Evolutionary conservation across 2,329 filamentous ascomycete species (phyloP).

Genomic region (Claviceps quebecensis): DNA sequence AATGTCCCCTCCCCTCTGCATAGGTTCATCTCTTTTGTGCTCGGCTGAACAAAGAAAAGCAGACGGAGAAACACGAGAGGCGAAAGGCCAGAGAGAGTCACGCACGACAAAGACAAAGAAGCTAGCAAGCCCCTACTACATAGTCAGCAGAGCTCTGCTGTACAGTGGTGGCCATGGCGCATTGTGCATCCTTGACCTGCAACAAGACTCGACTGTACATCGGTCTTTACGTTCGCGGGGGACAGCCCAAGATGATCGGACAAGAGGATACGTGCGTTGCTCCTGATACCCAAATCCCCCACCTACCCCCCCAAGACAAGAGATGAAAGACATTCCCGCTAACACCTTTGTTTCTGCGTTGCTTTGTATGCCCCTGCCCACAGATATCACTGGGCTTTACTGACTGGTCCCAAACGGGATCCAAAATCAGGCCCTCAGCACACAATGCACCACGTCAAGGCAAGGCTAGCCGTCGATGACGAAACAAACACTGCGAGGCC

Average conservation of each 20-base stretch:
- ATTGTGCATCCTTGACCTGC: background rate
- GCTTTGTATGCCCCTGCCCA: no score
- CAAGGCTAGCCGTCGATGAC: conserved; percentile 2
- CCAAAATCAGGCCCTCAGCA: conserved; percentile 1
- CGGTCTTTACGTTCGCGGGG: conserved; percentile 6
- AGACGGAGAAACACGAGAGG: background rate
- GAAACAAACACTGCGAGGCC: conserved; percentile 2
- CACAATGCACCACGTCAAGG: conserved; percentile 6
- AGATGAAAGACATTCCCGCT: background rate
- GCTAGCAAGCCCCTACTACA: background rate
- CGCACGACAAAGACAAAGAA: background rate
- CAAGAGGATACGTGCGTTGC: conserved; percentile 5
- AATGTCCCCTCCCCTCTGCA: background rate
- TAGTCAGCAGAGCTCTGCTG: background rate
- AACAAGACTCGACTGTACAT: conserved; percentile 6
- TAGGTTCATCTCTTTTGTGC: background rate
- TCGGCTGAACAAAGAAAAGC: background rate
- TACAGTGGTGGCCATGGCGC: background rate
- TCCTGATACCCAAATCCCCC: background rate
- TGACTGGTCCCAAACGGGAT: conserved; percentile 4
- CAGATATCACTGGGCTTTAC: conserved; percentile 7
- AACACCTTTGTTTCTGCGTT: background rate
- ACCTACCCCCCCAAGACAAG: background rate
- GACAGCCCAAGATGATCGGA: conserved; percentile 3
- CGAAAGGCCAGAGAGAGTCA: background rate